Evolutionary conservation across 352 stramenopile genomes (phyloP).

Genomic region (Globisporangium yorkense): DNA sequence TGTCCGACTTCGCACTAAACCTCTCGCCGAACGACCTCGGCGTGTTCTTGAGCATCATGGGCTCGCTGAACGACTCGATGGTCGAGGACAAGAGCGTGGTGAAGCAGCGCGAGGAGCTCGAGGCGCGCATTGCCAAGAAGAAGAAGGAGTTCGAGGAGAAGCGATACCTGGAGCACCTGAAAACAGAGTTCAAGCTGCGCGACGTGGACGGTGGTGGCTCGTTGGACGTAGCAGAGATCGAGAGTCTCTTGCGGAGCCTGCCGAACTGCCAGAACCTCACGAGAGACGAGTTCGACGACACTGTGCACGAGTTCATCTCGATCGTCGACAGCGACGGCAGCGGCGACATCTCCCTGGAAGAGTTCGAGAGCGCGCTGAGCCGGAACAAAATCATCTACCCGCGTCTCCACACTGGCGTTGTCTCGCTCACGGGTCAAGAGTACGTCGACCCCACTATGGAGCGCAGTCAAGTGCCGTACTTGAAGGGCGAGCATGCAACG

Average conservation of each 20-base stretch:
- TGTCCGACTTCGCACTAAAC: conserved; percentile 86
- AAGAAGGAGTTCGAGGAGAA: conserved; percentile 56
- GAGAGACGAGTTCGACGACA: conserved; percentile 68
- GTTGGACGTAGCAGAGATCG: conserved; percentile 65
- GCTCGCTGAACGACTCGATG: conserved; percentile 60
- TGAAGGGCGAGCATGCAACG: conserved; percentile 27
- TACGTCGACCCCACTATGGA: conserved; percentile 62
- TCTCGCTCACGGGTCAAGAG: conserved; percentile 70
- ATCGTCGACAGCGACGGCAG: conserved; percentile 80
- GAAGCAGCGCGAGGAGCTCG: conserved; percentile 35
- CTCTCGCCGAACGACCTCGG: conserved; percentile 72
- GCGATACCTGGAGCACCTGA: conserved; percentile 64
- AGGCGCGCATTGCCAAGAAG: conserved; percentile 40
- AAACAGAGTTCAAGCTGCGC: conserved; percentile 63
- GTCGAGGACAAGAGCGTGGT: conserved; percentile 62
- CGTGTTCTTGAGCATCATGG: conserved; percentile 72
- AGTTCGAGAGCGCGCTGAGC: conserved; percentile 71
- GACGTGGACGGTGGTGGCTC: conserved; percentile 71
- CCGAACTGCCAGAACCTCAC: conserved; percentile 72
- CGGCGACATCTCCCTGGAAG: conserved; percentile 78
- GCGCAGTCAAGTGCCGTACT: conserved; percentile 60
- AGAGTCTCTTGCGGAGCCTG: conserved; percentile 49
- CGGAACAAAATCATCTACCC: conserved; percentile 68
- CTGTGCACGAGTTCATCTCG: conserved; percentile 61
- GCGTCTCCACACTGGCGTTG: conserved; percentile 48